Evolutionary conservation across 2,329 filamentous ascomycete genomes (phyloP), one percentile per base, ranked within the genome.

Genomic region (Neurospora sp.): DNA sequence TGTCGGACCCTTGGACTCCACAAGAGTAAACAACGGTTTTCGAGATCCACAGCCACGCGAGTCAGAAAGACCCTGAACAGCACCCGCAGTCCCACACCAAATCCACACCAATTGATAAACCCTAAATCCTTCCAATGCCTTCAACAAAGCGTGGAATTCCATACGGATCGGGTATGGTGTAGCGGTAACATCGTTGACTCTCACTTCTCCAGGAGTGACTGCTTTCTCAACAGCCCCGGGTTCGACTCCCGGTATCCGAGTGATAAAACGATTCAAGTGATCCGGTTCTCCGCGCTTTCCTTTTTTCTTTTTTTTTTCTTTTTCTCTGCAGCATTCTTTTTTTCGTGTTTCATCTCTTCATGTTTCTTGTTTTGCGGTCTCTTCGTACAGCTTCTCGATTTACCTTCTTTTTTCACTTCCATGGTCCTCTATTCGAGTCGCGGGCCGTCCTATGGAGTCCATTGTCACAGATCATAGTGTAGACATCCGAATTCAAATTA

Each of bases 201-300:
- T 46, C 43, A 46, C 43, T 46, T 46, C 43, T 23, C 19, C 19
- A 67, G 38, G 43, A 67, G 36, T 67, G 66, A 42, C 38, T 28
- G 19, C n/a, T 67, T 42, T 67, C 66, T 42, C 66, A 67, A 67
- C 66, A 67, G 36, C 66, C 66, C 66, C 66, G 66, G 38, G 66
- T 68, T 68, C 67, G 67, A 68, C 67, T 68, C 67, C 67, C 67
- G 67, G 67, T 68, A 43, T 46, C 67, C 67, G 67, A 46, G 67
- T 68, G 40, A 62, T 62, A 62, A 33, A 62, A 62, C 52, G 52
- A 62, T 62, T 62, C 23, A 28, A 28, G 11, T 52, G 23, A 33
- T 62, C 52, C 52, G 52, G 52, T 62, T 62, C 52, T 62, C 3
- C 7, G 52, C 13, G 15, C 46, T 42, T 33, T 43, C 13, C 11